Evolutionary conservation across 331 rosid species (phyloP), one percentile per base, ranked within the genome.

Genomic region (Erythrophleum ivorense): DNA sequence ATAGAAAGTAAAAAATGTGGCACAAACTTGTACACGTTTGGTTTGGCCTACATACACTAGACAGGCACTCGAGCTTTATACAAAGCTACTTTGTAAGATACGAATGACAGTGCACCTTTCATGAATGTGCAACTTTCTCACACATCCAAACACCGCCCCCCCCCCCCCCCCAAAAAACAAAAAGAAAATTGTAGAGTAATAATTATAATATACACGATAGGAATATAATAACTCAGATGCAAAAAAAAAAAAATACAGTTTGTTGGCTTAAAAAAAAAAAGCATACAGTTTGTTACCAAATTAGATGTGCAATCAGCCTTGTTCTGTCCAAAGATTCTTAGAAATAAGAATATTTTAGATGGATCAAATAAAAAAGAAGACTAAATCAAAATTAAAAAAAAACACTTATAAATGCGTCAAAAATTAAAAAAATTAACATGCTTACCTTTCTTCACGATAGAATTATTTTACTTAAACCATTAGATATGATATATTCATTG

Each of bases 11-110:
- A 40, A 60, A 73, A 83, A 50, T 46, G 84, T 21, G 68, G 66
- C 75, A 78, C 76, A 82, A 70, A 79, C 82, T 70, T 75, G 69
- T 16, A 19, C 45, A 74, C 66, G 64, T 81, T 60, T 36, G 15
- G 69, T 81, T 60, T 31, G 12, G 70, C 53, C 67, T 36, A 68
- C 82, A 84, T 64, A 53, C 78, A 77, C 75, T 53, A 11, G 15
- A 68, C 36, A 36, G 54, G 11, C 57, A 69, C 38, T 10, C 2
- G 5, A 11, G 52, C 87, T 75, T 81, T 72, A 76, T 24, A 52
- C 78, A 84, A 75, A 81, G 80, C 71, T 54, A 79, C 87, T 84
- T 83, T 73, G 5, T 18, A 63, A 77, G 83, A 77, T 73, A 50
- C 71, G 11, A 9, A 41, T 45, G 31, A 68, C 19, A 33, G 40